Percentiles rank a stretch among this genome's conserved stretches.
These are phyloP conservation scores for Apiospora sp. DNA, from an alignment of 2,329 filamentous ascomycete species.

Conservation along the genomic window DNA sequence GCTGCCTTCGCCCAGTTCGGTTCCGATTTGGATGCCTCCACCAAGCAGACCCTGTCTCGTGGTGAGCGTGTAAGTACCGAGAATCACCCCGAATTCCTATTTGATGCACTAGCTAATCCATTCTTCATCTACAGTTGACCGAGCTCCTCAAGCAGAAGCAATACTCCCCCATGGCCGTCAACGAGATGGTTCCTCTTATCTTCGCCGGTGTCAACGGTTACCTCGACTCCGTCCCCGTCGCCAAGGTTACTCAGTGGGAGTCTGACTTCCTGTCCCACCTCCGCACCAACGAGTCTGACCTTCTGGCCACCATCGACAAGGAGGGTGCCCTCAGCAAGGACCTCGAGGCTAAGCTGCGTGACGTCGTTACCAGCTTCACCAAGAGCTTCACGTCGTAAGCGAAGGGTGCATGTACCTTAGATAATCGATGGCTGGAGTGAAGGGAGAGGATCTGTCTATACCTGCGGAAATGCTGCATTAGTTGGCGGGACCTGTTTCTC, in stretches of 20 bases:
- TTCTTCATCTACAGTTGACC: constrained; percentile 67
- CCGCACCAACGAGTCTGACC: constrained; percentile 85
- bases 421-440: constrained; percentile 42
- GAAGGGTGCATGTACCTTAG: constrained; percentile 30
- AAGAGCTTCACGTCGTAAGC: constrained; percentile 83
- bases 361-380: constrained; percentile 81
- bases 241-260: constrained; percentile 94
- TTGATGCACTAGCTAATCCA: not conserved
- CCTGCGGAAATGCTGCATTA: constrained; percentile 40
- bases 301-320: constrained; percentile 89
- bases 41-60: constrained; percentile 97
- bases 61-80: constrained; percentile 85
- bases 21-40: constrained; percentile 98
- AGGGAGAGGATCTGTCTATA: constrained; percentile 57
- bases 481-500: constrained; percentile 52
- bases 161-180: constrained; percentile 97
- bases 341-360: constrained; percentile 81
- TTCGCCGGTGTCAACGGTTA: constrained; percentile 98
- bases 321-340: constrained; percentile 97
- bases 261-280: constrained; percentile 91
- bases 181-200: constrained; percentile 99
- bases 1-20: constrained; percentile 99
- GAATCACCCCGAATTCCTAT: not conserved
- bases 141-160: constrained; percentile 99
- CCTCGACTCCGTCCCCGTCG: constrained; percentile 87